Evolutionary conservation across 352 stramenopile genomes (phyloP).

Genomic region (Phytophthora fragariae): DNA sequence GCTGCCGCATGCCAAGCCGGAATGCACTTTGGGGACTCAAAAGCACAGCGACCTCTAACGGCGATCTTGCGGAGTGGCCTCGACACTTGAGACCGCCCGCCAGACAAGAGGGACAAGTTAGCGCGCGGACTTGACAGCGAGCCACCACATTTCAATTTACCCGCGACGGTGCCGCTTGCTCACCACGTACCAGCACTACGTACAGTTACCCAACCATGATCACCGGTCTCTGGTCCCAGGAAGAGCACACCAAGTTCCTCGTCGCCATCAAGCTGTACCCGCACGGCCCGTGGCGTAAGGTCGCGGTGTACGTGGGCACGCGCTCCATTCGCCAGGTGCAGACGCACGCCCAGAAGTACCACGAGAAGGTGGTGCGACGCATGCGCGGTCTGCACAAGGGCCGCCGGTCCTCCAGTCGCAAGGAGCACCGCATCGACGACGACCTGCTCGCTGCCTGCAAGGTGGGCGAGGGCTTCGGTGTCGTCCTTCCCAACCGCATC

Average conservation of each 20-base stretch:
- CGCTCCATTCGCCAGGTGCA: constrained; percentile 67
- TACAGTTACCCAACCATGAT: constrained; percentile 32
- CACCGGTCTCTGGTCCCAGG: constrained; percentile 58
- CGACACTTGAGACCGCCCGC: constrained; percentile 26
- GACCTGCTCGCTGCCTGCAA: constrained; percentile 47
- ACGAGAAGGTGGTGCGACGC: constrained; percentile 61
- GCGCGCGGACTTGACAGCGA: not conserved
- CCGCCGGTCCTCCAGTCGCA: constrained; percentile 41
- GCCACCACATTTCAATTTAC: constrained; percentile 34
- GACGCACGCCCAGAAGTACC: constrained; percentile 72
- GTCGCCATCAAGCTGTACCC: constrained; percentile 58
- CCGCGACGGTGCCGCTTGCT: constrained; percentile 9
- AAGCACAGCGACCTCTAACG: constrained; percentile 16
- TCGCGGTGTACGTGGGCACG: constrained; percentile 59
- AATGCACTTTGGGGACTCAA: constrained; percentile 18
- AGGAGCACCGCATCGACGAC: constrained; percentile 52
- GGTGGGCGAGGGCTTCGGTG: constrained; percentile 39
- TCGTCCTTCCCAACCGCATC: constrained; percentile 30
- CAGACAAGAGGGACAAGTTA: not conserved
- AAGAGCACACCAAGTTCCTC: constrained; percentile 73
- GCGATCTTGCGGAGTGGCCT: constrained; percentile 6
- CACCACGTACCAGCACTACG: constrained; percentile 37
- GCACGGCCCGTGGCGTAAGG: constrained; percentile 57
- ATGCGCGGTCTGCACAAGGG: constrained; percentile 58
- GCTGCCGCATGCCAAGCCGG: constrained; percentile 16